Base-by-base conservation (phyloP, 2,329 filamentous ascomycete genomes). In the Fusarium stilboides region DNA sequence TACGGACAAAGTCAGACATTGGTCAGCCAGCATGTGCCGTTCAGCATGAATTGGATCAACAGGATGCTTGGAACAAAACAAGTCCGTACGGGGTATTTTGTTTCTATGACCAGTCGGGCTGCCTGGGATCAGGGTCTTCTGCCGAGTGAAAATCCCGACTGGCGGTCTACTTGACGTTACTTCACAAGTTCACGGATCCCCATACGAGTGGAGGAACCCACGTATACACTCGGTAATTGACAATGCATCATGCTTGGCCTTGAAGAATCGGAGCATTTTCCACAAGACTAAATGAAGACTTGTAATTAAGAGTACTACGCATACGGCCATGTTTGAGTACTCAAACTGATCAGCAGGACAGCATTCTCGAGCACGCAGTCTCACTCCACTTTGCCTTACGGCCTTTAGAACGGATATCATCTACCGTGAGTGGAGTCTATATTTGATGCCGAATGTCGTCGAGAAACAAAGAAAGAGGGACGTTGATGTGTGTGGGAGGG, bases 61-160 rank as follows among this genome's bases (percentile, higher is more conserved):
- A 56, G 43, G 46, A 51, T 45, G 31, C 44, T 56, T 42, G 44
- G 53, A 53, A 28, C 28, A 39, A 44, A 55, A 67, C 62, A 51
- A 50, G 54, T 59, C 53, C 49, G 46, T 22, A 57, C 46, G 24
- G 51, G 47, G 28, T 20, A 33, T 19, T 31, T 54, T 28, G 36
- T 44, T 24, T 62, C 37, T 31, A 37, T 46, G 60, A 36, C 57
- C 51, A 31, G 37, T 37, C 40, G 33, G 37, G 46, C 33, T 62
- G 61, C 13, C 66, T 54, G 43, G 67, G 66, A 64, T 68, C 52
- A 63, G 46, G 57, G 44, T 50, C 49, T 49, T 63, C 62, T 67
- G 44, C 66, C 66, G 62, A 62, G 52, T 68, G 66, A 58, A 49
- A 70, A 67, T 61, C 44, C 61, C 66, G 66, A 70, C 66, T 70